Base-by-base conservation (phyloP, 108 stramenopile genomes). In the Halocafeteria seosinensis region DNA sequence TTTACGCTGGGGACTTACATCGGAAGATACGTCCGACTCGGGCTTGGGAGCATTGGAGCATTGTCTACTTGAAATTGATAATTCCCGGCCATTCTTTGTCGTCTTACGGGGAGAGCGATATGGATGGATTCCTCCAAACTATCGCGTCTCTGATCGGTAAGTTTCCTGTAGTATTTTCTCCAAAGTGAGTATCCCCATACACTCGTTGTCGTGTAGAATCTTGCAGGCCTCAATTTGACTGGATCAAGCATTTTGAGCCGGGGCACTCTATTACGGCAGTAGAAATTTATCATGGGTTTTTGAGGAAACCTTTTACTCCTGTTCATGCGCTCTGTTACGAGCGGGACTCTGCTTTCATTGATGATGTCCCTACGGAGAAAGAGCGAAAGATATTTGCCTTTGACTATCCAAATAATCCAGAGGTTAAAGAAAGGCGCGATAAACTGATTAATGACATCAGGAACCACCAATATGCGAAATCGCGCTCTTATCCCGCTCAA, bases 1-100 rank as follows among this genome's bases (percentile, higher is more conserved):
- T 24, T 34, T 67, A 60, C 66, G 66, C 11, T 67, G 66, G 66
- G 66, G 66, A 1, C 63, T 67, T 12, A 63, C 66, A n/a, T 34
- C 55, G 23, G 62, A 63, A 9, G 66, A 67, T 12, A 62, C 63
- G 8, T 64, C 63, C 36, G 57, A 59, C 23, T 6, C 5, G 2
- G 37, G 66, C 1, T 36, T 65, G 1, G 66, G 63, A 25, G 66
- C 63, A 23, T 36, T 67, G 37, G 32, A 53, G 0, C 59, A 64
- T 26, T 67, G 66, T 34, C 61, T 67, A 2, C 66, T 64, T 33
- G 66, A 67, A 28, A 62, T 67, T 0, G 66, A 67, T 1, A 21
- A 26, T 32, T 34, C 38, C 59, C 34, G 66, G 1, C 66, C 66
- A 5, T 67, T 67, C 38, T 67, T 62, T 37, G 24, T 67, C 21